A percentile compares a stretch with the other conserved stretches of the same genome.
These are phyloP conservation scores for Arabidopsis suecica DNA, from an alignment of 345 rosid genomes.

Conservation along the genomic window DNA sequence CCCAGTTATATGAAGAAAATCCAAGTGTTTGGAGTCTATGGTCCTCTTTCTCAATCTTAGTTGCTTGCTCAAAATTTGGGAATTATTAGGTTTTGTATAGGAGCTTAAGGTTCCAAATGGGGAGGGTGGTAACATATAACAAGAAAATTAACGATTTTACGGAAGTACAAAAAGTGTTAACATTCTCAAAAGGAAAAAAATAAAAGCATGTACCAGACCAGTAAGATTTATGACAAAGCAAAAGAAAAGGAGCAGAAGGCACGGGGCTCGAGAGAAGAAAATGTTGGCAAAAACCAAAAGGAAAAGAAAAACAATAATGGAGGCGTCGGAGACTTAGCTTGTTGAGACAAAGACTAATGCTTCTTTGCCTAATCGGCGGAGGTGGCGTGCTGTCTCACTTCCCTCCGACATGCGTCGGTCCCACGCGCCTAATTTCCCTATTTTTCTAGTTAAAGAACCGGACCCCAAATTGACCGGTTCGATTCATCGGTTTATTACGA, in stretches of 20 bases:
- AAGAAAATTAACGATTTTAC: not conserved
- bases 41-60: not conserved
- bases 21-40: no score
- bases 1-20: not conserved
- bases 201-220: conserved; percentile 20
- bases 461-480: conserved; percentile 23
- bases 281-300: conserved; percentile 21
- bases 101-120: not conserved
- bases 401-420: conserved; percentile 33
- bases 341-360: conserved; percentile 40
- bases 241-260: conserved; percentile 36
- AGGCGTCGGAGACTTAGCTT: conserved; percentile 14
- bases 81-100: not conserved
- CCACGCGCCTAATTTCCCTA: conserved; percentile 28
- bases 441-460: not conserved
- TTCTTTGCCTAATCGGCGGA: conserved; percentile 46
- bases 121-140: not conserved
- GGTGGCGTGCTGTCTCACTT: conserved; percentile 43
- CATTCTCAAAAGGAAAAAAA: not conserved
- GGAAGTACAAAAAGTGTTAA: not conserved
- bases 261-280: conserved; percentile 47
- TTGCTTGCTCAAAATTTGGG: not conserved
- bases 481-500: not conserved
- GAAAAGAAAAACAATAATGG: conserved; percentile 40
- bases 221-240: conserved; percentile 36